Evolutionary conservation across 1,284 basidiomycete species (phyloP), one percentile per base, ranked within the genome.

Genomic region (Irpex lacteus): DNA sequence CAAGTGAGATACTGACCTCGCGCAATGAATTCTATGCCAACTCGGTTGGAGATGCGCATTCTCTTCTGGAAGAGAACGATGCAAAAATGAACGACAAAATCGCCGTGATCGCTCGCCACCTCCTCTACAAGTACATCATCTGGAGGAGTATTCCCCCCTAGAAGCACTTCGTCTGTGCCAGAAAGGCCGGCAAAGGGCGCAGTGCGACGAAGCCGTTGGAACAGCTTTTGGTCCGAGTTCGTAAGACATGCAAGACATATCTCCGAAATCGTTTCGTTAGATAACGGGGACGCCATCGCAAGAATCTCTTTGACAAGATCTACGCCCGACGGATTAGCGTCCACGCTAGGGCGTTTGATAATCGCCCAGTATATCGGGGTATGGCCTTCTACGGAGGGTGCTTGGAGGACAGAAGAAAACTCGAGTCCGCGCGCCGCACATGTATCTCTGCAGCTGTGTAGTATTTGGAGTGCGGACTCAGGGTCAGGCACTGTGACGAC

Each of bases 311-410:
- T 78, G 7, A 87, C 72, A n/a, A 88, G 74, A 64, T 83, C 82
- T 1, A 77, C 75, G 9, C 76, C 72, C 3, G 75, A 65, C 8
- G 59, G 44, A 36, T 40, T 54, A 15, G 60, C 49, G 21, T 36
- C 76, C 11, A 76, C 73, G 32, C 66, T 36, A 7, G 72, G 68
- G 21, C 72, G 71, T 57, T 72, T 89, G 34, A 91, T 73, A 66
- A 91, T 85, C 0, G 84, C 85, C 89, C 89, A 91, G 66, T 90
- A 90, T 1, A 91, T 70, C 0, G 88, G 84, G 0, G 85, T 85
- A 67, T 86, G 86, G 0, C 77, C 79, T 70, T 90, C 89, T 57
- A 90, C 84, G n/a, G 76, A 84, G 50, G 75, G 80, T 50, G 89
- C 85, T 68, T 90, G 89, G 6, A 90, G 72, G 38, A 90, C 72